Conservation (phyloP, 176 grass and related monocot species). For the Zea mays region Zm-B73-REFERENCE-NAM-5.0 NC_050100.1:212346501-212347000, state of each 20-base stretch:
- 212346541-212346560: slow-evolving; percentile 10
- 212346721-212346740: neutral
- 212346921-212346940: neutral
- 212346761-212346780: slow-evolving; percentile 36
- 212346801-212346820: slow-evolving; percentile 83
- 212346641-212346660: slow-evolving; percentile 46
- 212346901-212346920: neutral
- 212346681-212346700: slow-evolving; percentile 73
- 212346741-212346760: slow-evolving; percentile 19
- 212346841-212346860: slow-evolving; percentile 70
- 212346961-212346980: neutral
- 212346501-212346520: neutral
- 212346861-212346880: slow-evolving; percentile 56
- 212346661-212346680: slow-evolving; percentile 40
- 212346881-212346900: slow-evolving; percentile 31
- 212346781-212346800: slow-evolving; percentile 72
- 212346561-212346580: neutral
- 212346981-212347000: neutral
- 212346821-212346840: slow-evolving; percentile 79
- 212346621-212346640: slow-evolving; percentile 65
- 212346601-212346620: slow-evolving; percentile 85
- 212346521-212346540: neutral
- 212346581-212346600: neutral
- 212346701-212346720: slow-evolving; percentile 28
- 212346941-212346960: neutral